Evolutionary conservation across 768 basidiomycete genomes (phyloP).

Genomic region (Trametes maxima): DNA sequence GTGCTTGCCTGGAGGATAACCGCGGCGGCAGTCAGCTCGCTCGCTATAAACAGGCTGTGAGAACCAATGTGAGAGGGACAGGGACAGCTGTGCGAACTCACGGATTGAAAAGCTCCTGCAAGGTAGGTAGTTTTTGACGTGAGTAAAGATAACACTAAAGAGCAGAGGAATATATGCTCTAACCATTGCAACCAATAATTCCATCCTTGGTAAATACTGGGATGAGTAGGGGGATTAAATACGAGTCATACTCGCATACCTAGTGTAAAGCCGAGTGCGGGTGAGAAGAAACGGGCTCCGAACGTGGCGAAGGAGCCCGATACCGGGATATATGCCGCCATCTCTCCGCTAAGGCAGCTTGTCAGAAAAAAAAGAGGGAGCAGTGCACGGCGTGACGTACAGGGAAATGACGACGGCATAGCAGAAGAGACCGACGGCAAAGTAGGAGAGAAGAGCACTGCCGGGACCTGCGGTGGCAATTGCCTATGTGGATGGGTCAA

Average conservation of each 20-base stretch:
- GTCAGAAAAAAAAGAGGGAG: background rate
- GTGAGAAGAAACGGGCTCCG: conserved; percentile 59
- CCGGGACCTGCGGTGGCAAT: conserved; percentile 61
- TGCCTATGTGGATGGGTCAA: conserved; percentile 37
- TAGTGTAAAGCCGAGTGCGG: conserved; percentile 60
- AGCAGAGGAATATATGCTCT: background rate
- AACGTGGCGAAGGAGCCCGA: conserved; percentile 63
- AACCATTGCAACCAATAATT: conserved; percentile 59
- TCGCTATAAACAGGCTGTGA: conserved; percentile 38
- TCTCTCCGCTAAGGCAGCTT: conserved; percentile 51
- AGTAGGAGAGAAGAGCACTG: conserved; percentile 62
- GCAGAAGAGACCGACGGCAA: conserved; percentile 59
- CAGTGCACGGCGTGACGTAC: conserved; percentile 32
- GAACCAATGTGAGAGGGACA: conserved; percentile 19
- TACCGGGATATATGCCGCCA: conserved; percentile 65
- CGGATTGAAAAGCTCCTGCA: conserved; percentile 43
- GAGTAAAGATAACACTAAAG: conserved; percentile 11
- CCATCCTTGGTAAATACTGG: conserved; percentile 41
- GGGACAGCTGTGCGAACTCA: conserved; percentile 27
- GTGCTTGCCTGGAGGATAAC: conserved; percentile 48
- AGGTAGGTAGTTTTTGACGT: background rate
- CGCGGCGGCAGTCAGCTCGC: conserved; percentile 60
- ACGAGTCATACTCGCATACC: conserved; percentile 35
- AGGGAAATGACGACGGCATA: conserved; percentile 64
- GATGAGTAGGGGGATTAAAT: background rate